Evolutionary conservation across 495 filamentous ascomycete genomes (phyloP), one percentile per base, ranked within the genome.

Genomic region (Margaritispora aquatica): DNA sequence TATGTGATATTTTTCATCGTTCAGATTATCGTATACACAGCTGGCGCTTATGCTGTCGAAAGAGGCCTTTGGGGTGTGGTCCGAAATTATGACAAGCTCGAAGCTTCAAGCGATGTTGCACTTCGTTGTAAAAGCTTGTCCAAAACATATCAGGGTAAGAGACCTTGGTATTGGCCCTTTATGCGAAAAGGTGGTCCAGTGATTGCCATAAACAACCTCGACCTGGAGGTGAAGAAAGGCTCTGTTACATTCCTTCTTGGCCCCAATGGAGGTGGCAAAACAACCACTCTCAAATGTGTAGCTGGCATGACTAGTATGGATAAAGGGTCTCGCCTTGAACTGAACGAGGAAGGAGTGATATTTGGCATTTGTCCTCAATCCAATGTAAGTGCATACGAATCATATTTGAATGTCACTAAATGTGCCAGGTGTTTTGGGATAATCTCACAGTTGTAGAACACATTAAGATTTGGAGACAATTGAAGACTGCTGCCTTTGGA

Each of bases 251-350:
- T 89, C 13, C 53, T 59, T 0, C 81, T 96, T 2, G 91, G 91
- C 5, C 90, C 90, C 24, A 96, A 96, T 66, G 90, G 89, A 23
- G 90, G 91, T 2, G 90, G 90, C 50, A 96, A 96, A 66, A 87
- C 84, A 3, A 93, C 89, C 2, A 92, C 85, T 9, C 90, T 96
- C 17, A 66, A 66, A 22, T 66, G 63, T 51, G 57, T 66, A 15
- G 57, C 59, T 20, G 63, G 63, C 17, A 66, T 72, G 84, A 79
- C 26, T 72, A 91, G 52, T 85, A 95, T 71, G 81, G 89, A 61
- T 88, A 86, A 26, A 86, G 94, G 64, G 74, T 91, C 58, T 76
- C 80, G 27, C 85, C 89, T 66, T 31, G 63, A 62, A 0, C 75
- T 78, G 47, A 68, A 71, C 31, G 71, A 74, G 52, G 63, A 61